Percentiles rank a stretch among this genome's conserved stretches.
Evolutionary conservation across 2,329 filamentous ascomycete species (phyloP).

Genomic region (Cadophora malorum): DNA sequence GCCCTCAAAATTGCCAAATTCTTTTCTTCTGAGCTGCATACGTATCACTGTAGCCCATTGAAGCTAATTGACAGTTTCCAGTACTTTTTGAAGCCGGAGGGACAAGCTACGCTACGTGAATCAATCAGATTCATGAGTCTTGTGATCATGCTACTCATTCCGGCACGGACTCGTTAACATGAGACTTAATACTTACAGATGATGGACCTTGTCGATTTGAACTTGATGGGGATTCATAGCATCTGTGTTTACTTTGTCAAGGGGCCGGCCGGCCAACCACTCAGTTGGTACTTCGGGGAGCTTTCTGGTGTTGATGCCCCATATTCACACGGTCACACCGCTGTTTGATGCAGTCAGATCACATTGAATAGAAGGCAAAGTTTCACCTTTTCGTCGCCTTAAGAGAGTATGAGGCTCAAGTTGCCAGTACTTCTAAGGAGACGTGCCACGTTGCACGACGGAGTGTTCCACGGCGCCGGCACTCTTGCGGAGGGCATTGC

Average conservation of each 20-base stretch:
- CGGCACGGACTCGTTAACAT: not conserved
- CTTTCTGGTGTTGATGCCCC: not conserved
- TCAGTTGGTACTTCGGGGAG: not conserved
- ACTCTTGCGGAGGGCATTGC: not conserved
- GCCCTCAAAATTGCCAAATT: no score
- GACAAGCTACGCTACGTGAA: no score
- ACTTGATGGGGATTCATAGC: not conserved
- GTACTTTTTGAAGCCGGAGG: no score
- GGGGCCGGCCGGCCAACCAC: no score
- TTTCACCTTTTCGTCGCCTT: not conserved
- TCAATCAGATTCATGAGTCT: no score
- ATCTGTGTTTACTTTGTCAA: not conserved
- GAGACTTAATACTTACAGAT: not conserved
- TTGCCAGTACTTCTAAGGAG: not conserved
- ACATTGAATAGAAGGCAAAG: not conserved
- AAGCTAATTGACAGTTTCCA: no score
- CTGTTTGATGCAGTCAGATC: not conserved
- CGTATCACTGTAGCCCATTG: no score
- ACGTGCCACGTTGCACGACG: conserved; percentile 1
- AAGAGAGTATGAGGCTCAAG: not conserved
- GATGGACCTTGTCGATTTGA: not conserved
- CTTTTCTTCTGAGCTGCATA: no score
- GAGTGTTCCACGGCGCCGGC: not conserved
- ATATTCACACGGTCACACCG: not conserved
- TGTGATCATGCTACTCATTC: no score